Conservation (phyloP, 225 moss, liverwort and hornwort genomes). For the Straminergon stramineum region DNA sequence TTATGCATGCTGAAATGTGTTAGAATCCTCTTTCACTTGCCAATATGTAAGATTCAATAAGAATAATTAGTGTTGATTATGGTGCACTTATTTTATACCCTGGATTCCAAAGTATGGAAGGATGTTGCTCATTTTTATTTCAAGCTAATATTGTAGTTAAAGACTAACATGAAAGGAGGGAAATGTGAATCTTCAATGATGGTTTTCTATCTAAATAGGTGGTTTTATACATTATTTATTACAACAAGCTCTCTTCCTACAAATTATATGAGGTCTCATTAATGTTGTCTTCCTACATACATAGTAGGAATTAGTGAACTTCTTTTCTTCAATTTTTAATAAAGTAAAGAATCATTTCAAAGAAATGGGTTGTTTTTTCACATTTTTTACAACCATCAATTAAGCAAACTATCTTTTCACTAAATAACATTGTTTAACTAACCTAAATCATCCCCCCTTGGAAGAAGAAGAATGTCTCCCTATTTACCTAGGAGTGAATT, state of each 20-base stretch:
- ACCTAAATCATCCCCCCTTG: neutral
- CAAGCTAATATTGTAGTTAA: accelerated
- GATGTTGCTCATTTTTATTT: neutral
- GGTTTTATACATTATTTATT: neutral
- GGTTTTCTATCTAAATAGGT: too few species aligned
- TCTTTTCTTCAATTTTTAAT: neutral
- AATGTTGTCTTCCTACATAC: neutral
- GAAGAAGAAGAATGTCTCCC: neutral
- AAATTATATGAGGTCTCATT: neutral
- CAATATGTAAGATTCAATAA: neutral
- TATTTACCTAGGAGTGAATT: neutral
- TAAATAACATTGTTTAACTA: neutral
- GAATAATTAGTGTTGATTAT: neutral
- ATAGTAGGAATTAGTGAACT: too few species aligned
- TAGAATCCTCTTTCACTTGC: neutral
- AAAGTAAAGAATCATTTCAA: neutral
- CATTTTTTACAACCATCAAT: neutral
- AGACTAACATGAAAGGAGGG: too few species aligned
- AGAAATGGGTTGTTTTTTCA: accelerated
- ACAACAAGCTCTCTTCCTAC: accelerated
- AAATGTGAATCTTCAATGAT: neutral
- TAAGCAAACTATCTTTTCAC: too few species aligned
- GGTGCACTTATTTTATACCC: neutral
- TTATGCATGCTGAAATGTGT: neutral
- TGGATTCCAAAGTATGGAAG: neutral